Conservation (phyloP, 2,329 filamentous ascomycete genomes). For the Aspergillus awamori region DNA sequence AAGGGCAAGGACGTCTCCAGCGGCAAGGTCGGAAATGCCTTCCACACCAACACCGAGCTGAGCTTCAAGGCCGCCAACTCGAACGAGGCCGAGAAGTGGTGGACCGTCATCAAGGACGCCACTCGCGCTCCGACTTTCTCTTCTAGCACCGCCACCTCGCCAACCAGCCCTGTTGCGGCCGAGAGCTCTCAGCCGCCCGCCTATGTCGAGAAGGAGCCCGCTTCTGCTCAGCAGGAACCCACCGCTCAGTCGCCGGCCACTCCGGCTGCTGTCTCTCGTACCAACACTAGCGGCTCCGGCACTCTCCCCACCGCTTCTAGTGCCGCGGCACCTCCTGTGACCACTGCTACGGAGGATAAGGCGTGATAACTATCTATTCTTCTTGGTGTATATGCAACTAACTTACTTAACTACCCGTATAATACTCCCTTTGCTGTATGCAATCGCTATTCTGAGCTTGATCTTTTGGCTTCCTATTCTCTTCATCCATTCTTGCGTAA, state of each 20-base stretch:
- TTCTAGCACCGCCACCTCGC: conserved; percentile 6
- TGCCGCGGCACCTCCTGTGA: not conserved
- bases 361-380: not conserved
- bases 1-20: conserved; percentile 92
- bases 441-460: no score
- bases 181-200: conserved; percentile 26
- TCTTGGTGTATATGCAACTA: no score
- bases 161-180: conserved; percentile 16
- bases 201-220: conserved; percentile 30
- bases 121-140: conserved; percentile 21
- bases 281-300: not conserved
- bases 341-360: not conserved
- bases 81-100: conserved; percentile 83
- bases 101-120: conserved; percentile 63
- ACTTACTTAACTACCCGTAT: no score
- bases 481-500: no score
- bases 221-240: conserved; percentile 4
- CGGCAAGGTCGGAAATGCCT: conserved; percentile 74
- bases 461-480: no score
- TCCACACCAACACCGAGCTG: conserved; percentile 78
- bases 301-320: not conserved
- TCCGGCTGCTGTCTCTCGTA: conserved; percentile 5
- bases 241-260: conserved; percentile 7
- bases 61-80: conserved; percentile 85
- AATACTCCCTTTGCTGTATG: no score